Conservation (phyloP, 2,329 filamentous ascomycete genomes). For the Cryphonectria carpinicola region DNA sequence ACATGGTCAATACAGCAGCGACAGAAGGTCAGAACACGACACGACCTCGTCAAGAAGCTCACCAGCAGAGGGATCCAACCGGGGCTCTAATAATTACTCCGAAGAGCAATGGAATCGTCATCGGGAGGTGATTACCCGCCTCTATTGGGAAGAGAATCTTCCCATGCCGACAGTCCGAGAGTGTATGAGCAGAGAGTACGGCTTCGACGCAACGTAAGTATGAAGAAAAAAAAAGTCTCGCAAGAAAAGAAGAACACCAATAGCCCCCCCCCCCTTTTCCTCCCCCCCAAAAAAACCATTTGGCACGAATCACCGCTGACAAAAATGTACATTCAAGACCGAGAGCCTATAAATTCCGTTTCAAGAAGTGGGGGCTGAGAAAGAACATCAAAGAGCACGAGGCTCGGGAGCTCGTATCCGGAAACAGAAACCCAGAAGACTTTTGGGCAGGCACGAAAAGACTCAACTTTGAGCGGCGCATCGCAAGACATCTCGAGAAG, state of each 20-base stretch:
- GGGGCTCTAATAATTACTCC: background rate
- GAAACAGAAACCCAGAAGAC: slow-evolving; percentile 2
- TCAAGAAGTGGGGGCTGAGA: slow-evolving; percentile 9
- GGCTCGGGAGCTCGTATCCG: slow-evolving; percentile 8
- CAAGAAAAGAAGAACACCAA: background rate
- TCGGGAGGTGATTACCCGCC: background rate
- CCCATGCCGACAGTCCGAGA: slow-evolving; percentile 13
- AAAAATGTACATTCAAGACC: background rate
- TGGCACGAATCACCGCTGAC: background rate
- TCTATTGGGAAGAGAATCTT: slow-evolving; percentile 12
- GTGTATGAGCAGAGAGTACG: slow-evolving; percentile 1
- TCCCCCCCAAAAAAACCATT: background rate
- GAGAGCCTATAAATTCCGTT: slow-evolving; percentile 13
- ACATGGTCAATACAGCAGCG: background rate
- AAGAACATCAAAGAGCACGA: slow-evolving; percentile 15
- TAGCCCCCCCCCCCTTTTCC: too few species aligned
- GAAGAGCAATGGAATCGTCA: slow-evolving; percentile 10
- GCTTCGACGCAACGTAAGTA: slow-evolving; percentile 9
- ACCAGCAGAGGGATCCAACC: background rate
- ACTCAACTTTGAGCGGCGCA: slow-evolving; percentile 7
- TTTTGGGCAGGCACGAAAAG: slow-evolving; percentile 6
- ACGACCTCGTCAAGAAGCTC: background rate
- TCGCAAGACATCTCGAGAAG: slow-evolving; percentile 8
- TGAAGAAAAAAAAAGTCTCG: background rate
- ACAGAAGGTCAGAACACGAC: background rate